These are phyloP conservation scores for Ceratobasidium papillatum DNA, from an alignment of 1,284 basidiomycete genomes.

Conservation along the genomic window DNA sequence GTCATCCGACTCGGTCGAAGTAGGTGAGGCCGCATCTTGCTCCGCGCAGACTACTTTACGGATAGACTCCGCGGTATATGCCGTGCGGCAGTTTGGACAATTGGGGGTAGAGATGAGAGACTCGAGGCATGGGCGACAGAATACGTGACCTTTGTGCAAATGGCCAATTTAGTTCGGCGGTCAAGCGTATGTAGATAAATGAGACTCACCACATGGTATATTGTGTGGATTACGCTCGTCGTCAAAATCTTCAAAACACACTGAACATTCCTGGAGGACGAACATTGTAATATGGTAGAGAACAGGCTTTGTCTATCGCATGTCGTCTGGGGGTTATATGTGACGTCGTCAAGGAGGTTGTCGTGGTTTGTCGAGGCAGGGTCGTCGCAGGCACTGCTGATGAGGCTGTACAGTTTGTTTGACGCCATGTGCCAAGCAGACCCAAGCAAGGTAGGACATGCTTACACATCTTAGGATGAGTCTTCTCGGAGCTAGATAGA, in stretches of 20 bases:
- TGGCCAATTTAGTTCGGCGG: not conserved
- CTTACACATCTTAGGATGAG: too few species aligned
- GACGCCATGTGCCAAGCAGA: too few species aligned
- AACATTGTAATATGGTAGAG: conserved; percentile 7
- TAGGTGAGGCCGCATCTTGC: not conserved
- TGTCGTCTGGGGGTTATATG: not conserved
- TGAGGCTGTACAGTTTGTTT: not conserved
- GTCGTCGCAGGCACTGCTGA: not conserved
- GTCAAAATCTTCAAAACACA: conserved; percentile 25
- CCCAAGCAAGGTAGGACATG: too few species aligned
- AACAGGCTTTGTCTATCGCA: not conserved
- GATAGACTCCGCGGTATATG: not conserved
- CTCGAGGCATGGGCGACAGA: conserved; percentile 24
- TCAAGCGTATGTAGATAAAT: not conserved
- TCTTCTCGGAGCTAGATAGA: too few species aligned
- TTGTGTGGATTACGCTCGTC: not conserved
- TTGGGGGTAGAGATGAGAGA: conserved; percentile 7
- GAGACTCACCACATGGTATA: conserved; percentile 15
- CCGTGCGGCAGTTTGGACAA: conserved; percentile 26
- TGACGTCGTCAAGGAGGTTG: conserved; percentile 2
- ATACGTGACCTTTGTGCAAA: conserved; percentile 6
- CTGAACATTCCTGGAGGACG: conserved; percentile 15
- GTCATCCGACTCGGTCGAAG: not conserved
- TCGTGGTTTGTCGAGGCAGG: not conserved
- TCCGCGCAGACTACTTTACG: conserved; percentile 14